Evolutionary conservation across 2,329 filamentous ascomycete genomes (phyloP).

Genomic region (Colletotrichum lini): DNA sequence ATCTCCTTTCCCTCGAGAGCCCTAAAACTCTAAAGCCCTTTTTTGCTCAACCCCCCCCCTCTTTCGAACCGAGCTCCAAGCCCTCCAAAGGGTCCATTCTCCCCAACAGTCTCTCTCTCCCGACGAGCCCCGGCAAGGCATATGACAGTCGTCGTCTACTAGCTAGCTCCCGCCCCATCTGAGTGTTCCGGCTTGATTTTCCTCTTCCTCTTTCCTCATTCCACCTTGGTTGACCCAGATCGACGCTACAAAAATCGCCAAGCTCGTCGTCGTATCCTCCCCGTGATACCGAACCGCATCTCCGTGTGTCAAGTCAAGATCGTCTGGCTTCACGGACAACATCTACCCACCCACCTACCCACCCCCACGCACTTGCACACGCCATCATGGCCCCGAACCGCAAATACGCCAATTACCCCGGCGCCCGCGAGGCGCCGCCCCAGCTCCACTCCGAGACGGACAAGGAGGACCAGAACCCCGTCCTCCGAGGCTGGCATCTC

Average conservation of each 20-base stretch:
- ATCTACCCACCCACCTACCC: too few relatives aligned
- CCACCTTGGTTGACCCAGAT: not conserved
- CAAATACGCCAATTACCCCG: slow-evolving; percentile 43
- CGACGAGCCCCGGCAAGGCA: not conserved
- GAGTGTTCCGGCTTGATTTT: not conserved
- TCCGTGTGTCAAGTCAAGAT: not conserved
- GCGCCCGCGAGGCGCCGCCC: slow-evolving; percentile 31
- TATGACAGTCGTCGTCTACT: slow-evolving; percentile 9
- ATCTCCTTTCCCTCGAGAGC: not conserved
- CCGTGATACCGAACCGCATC: not conserved
- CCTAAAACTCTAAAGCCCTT: not conserved
- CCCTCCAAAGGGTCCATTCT: not conserved
- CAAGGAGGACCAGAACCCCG: slow-evolving; percentile 73
- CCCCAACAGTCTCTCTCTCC: not conserved
- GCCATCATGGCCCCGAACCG: slow-evolving; percentile 40
- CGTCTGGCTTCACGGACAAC: not conserved
- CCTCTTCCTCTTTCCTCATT: not conserved
- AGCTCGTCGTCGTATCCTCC: not conserved
- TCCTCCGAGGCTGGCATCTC: slow-evolving; percentile 76
- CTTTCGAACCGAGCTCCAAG: not conserved
- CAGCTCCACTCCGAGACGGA: slow-evolving; percentile 18
- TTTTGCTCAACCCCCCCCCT: too few relatives aligned
- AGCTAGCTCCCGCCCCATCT: not conserved
- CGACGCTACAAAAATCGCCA: not conserved
- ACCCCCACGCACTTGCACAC: not conserved